These are phyloP conservation scores for Cucurbita maxima DNA, from an alignment of 306 rosid species.

Conservation along the genomic window DNA sequence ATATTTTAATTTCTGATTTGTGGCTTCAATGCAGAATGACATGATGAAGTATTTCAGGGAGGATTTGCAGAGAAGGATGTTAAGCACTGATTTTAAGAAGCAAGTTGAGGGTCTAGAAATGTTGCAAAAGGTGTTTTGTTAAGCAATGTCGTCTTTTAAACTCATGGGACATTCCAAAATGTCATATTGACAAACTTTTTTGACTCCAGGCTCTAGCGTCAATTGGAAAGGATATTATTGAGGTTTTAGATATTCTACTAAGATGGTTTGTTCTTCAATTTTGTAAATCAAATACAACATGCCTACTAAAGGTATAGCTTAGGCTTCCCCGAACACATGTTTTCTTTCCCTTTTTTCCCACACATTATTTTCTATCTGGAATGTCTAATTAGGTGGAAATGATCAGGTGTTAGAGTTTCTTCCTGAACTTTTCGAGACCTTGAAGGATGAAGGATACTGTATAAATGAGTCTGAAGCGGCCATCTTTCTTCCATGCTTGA, in stretches of 20 bases:
- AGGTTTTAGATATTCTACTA: conserved; percentile 81
- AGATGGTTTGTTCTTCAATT: conserved; percentile 95
- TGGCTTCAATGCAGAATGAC: conserved; percentile 55
- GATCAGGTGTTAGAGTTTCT: conserved; percentile 88
- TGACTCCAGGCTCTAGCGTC: conserved; percentile 73
- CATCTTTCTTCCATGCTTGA: conserved; percentile 76
- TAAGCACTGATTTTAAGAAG: conserved; percentile 87
- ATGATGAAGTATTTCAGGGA: conserved; percentile 90
- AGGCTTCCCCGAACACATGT: not conserved
- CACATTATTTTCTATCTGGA: not conserved
- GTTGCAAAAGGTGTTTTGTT: conserved; percentile 63
- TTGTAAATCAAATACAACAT: conserved; percentile 96
- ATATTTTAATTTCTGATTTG: not conserved
- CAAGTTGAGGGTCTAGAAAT: conserved; percentile 96
- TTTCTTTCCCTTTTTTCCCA: not conserved
- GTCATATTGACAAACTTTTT: conserved; percentile 4
- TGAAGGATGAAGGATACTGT: conserved; percentile 66
- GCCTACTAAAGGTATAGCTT: conserved; percentile 69
- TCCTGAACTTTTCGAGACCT: conserved; percentile 66
- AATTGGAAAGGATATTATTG: conserved; percentile 62
- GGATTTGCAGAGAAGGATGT: conserved; percentile 86
- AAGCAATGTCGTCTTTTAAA: not conserved
- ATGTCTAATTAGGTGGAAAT: conserved; percentile 8
- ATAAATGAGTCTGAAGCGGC: conserved; percentile 90
- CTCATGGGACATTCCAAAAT: not conserved